Conservation (phyloP, 2,329 filamentous ascomycete species). For the Penicillium aurantiogriseum region DNA sequence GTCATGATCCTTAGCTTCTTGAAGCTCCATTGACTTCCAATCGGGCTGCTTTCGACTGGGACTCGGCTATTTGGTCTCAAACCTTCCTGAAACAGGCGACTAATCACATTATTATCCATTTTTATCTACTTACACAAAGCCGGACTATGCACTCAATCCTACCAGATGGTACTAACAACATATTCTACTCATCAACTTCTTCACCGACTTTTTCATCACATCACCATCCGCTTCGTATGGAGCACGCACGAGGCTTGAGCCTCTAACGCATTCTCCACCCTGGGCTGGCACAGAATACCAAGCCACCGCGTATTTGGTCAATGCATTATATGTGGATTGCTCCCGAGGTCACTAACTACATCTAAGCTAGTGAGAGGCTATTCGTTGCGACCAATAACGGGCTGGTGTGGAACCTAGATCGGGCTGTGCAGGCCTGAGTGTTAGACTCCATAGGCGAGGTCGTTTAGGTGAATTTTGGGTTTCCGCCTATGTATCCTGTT, state of each 20-base stretch:
- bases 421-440: neutral
- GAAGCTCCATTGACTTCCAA: neutral
- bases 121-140: neutral
- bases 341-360: too few species aligned
- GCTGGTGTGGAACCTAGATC: neutral
- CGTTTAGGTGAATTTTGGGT: too few species aligned
- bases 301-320: too few species aligned
- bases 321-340: neutral
- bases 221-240: constrained; percentile 54
- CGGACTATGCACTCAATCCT: neutral
- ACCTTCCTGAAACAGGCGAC: neutral
- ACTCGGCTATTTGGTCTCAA: neutral
- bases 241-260: constrained; percentile 57
- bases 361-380: neutral
- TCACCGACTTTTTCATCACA: constrained; percentile 45
- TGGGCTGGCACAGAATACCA: constrained; percentile 54
- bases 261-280: constrained; percentile 62
- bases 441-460: too few species aligned
- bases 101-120: neutral
- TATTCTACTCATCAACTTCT: constrained; percentile 34
- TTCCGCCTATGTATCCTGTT: too few species aligned
- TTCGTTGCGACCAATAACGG: neutral
- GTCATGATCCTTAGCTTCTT: neutral
- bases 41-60: neutral
- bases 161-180: too few species aligned